phyloP scores from a whole-genome alignment of 2,329 filamentous ascomycete species.

The Pseudogymnoascus sp. region DNA sequence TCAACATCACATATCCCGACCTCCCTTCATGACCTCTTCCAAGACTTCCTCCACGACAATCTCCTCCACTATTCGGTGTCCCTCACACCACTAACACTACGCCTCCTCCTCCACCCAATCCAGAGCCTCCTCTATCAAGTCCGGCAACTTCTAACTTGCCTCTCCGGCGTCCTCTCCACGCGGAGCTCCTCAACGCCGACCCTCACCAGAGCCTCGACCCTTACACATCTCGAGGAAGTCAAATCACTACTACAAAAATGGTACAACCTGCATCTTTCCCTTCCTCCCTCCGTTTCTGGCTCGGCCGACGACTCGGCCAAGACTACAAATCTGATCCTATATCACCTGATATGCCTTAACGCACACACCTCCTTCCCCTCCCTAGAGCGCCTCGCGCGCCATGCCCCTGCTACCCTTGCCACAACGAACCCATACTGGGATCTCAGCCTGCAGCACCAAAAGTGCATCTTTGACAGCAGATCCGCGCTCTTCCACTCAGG shows the following conservation, averaged over 20 bases:
- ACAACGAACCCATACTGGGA: constrained; percentile 37
- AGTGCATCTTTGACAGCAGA: constrained; percentile 55
- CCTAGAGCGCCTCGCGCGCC: constrained; percentile 58
- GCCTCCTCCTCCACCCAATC: constrained; percentile 61
- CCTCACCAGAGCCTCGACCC: constrained; percentile 53
- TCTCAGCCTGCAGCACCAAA: constrained; percentile 49
- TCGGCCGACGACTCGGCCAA: constrained; percentile 51
- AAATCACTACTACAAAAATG: constrained; percentile 58
- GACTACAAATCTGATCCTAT: constrained; percentile 60
- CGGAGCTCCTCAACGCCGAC: constrained; percentile 36
- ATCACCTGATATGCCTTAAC: constrained; percentile 64
- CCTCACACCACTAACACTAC: constrained; percentile 49
- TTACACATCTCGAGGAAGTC: constrained; percentile 55
- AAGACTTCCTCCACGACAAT: constrained; percentile 60
- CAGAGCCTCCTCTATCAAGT: constrained; percentile 59
- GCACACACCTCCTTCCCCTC: constrained; percentile 60
- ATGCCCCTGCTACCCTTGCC: constrained; percentile 49
- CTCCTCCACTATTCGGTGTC: constrained; percentile 41
- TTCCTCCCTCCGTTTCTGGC: constrained; percentile 32
- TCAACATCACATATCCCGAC: constrained; percentile 27
- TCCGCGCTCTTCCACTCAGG: constrained; percentile 62
- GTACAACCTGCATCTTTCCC: constrained; percentile 53
- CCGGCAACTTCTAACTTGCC: constrained; percentile 58
- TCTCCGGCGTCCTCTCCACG: constrained; percentile 47
- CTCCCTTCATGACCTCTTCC: constrained; percentile 59